These are phyloP conservation scores for Mucor racemosus DNA, from an alignment of 371 early-diverging fungal species.

Conservation along the genomic window DNA sequence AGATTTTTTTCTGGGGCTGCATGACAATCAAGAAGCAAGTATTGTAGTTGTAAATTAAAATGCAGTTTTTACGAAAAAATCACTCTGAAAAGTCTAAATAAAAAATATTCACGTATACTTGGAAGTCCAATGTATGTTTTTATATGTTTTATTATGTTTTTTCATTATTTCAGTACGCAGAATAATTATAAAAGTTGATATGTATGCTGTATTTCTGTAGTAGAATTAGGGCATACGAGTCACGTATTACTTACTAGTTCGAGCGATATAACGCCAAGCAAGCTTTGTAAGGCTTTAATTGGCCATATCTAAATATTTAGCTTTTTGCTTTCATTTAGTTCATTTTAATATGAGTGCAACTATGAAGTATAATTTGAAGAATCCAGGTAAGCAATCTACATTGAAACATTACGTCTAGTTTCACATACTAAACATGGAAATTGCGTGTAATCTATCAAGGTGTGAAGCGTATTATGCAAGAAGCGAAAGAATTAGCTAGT, in stretches of 20 bases:
- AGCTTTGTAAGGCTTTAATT: background rate
- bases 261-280: background rate
- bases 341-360: background rate
- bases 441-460: conserved; percentile 30
- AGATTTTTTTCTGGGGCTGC: no score
- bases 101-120: no score
- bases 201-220: no score
- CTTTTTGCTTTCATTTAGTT: background rate
- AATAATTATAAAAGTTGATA: no score
- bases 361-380: conserved; percentile 25
- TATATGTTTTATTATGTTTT: no score
- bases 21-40: no score
- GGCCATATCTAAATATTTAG: background rate
- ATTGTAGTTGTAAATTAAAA: no score
- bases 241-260: background rate
- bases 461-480: conserved; percentile 73
- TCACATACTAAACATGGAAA: background rate
- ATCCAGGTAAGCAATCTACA: conserved; percentile 19
- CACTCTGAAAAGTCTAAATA: no score
- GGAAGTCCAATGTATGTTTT: no score
- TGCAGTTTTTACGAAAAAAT: no score
- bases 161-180: no score
- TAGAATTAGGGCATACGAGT: background rate
- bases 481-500: conserved; percentile 62
- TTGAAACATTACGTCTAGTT: no score